Evolutionary conservation across 306 rosid genomes (phyloP), one percentile per base, ranked within the genome.

Genomic region (Ceratonia siliqua): DNA sequence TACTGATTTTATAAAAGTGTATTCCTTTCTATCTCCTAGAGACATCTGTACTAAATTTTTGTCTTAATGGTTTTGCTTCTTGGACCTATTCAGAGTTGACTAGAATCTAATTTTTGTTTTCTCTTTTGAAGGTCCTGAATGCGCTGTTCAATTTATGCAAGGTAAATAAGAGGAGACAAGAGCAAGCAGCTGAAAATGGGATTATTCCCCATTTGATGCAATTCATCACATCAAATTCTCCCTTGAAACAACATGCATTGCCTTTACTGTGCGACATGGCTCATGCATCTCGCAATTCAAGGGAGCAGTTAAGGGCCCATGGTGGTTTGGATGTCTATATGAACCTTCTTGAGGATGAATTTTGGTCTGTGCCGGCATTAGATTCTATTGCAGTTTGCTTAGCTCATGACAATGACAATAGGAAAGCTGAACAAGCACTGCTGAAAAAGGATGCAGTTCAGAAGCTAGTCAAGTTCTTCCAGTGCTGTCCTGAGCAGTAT

Each of bases 121-220:
- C 57, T 54, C 42, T 65, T 76, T 36, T 84, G 77, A 42, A 94
- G 99, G 99, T 95, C 75, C 80, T 95, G 85, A 92, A 89, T 22
- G 96, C 99, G 5, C 86, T 95, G 64, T 95, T 95, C 87, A 95
- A 92, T 76, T 83, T 95, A 79, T 95, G 99, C 90, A 95, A 95
- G 85, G 92, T 95, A 84, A 95, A 95, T 84, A 95, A 95, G 88
- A 89, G 99, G 86, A 95, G 99, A 69, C 99, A 95, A 74, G 99
- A 95, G 81, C 96, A 92, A 57, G 99, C 99, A 56, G 98, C 98
- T 69, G 99, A 95, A 89, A 95, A 90, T 92, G 99, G 99, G 86
- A 92, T 95, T 62, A 95, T 95, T 83, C 99, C 99, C 73, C 99
- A 95, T 74, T 84, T 95, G 49, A 92, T 95, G 99, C 96, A 75